Conservation (phyloP, 2,329 filamentous ascomycete species). For the Macrophomina phaseolina region DNA sequence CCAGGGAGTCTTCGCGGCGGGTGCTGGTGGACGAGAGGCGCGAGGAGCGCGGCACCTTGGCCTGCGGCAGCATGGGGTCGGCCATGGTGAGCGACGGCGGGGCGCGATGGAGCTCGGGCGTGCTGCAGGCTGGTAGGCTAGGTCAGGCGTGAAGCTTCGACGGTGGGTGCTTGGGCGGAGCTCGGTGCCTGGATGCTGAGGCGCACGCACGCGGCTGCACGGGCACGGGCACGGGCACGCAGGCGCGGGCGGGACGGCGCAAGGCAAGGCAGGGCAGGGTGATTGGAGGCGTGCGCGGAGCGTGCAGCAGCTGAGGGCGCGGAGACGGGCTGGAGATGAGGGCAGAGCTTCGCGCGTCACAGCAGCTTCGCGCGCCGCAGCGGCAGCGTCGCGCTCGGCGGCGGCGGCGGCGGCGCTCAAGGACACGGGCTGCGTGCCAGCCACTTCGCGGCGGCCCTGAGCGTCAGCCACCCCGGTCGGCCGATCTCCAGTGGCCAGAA, state of each 20-base stretch:
- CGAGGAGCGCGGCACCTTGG: slow-evolving; percentile 6
- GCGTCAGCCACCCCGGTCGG: slow-evolving; percentile 10
- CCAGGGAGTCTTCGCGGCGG: slow-evolving; percentile 8
- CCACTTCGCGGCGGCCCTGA: slow-evolving; percentile 12
- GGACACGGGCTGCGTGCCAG: too few relatives aligned
- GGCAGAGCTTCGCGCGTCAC: neutral
- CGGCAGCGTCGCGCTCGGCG: too few relatives aligned
- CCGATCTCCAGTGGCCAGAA: slow-evolving; percentile 16
- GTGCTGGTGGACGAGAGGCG: slow-evolving; percentile 1
- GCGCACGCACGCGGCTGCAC: slow-evolving; percentile 6
- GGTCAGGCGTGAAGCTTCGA: neutral
- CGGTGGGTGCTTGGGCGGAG: neutral
- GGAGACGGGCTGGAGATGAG: too few relatives aligned
- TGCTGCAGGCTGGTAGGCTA: slow-evolving; percentile 1
- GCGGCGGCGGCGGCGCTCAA: too few relatives aligned
- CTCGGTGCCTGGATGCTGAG: slow-evolving; percentile 4
- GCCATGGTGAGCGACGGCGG: slow-evolving; percentile 8
- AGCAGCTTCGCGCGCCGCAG: neutral
- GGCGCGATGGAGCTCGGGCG: neutral
- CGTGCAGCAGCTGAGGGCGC: neutral
- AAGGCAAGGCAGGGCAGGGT: neutral
- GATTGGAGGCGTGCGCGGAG: neutral
- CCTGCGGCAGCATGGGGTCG: neutral
- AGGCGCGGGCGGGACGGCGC: neutral
- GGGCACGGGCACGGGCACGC: neutral